A percentile compares a stretch with the other conserved stretches of the same genome.
Conservation (phyloP, 2,329 filamentous ascomycete species). For the Coleophoma eucalyptorum region DNA sequence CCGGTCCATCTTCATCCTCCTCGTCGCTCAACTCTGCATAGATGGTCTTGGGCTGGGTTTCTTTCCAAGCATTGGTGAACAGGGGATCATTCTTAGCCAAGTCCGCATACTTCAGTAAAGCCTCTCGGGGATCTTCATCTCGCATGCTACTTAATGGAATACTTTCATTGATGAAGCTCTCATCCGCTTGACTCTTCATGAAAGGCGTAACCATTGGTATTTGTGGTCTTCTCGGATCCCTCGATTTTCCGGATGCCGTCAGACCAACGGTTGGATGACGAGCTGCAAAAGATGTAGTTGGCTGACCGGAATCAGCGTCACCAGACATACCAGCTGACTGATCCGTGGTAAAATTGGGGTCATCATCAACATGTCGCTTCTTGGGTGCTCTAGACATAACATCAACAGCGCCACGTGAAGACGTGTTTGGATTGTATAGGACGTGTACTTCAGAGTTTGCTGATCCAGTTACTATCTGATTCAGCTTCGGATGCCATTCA, state of each 20-base stretch:
- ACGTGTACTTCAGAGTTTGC: slow-evolving; percentile 87
- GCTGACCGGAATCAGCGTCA: slow-evolving; percentile 72
- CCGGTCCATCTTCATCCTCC: slow-evolving; percentile 63
- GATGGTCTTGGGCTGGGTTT: slow-evolving; percentile 87
- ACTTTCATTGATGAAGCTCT: slow-evolving; percentile 81
- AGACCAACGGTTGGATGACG: slow-evolving; percentile 69
- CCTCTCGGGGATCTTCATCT: slow-evolving; percentile 93
- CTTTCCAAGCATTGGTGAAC: slow-evolving; percentile 91
- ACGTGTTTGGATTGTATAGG: slow-evolving; percentile 85
- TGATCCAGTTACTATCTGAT: slow-evolving; percentile 93
- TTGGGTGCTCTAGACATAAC: slow-evolving; percentile 94
- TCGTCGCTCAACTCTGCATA: slow-evolving; percentile 89
- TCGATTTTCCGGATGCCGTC: slow-evolving; percentile 71
- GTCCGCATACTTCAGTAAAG: slow-evolving; percentile 90
- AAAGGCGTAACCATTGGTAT: slow-evolving; percentile 85
- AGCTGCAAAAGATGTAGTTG: slow-evolving; percentile 45
- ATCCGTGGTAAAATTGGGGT: slow-evolving; percentile 82
- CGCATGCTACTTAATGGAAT: slow-evolving; percentile 91
- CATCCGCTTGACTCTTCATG: slow-evolving; percentile 83
- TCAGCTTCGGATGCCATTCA: slow-evolving; percentile 89
- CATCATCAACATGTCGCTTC: slow-evolving; percentile 92
- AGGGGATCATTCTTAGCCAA: slow-evolving; percentile 89
- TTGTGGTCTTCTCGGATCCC: slow-evolving; percentile 82
- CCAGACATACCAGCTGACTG: slow-evolving; percentile 76
- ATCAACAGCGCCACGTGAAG: slow-evolving; percentile 74